phyloP scores from a whole-genome alignment of 148 eudicot species.

The Talinum fruticosum region DNA sequence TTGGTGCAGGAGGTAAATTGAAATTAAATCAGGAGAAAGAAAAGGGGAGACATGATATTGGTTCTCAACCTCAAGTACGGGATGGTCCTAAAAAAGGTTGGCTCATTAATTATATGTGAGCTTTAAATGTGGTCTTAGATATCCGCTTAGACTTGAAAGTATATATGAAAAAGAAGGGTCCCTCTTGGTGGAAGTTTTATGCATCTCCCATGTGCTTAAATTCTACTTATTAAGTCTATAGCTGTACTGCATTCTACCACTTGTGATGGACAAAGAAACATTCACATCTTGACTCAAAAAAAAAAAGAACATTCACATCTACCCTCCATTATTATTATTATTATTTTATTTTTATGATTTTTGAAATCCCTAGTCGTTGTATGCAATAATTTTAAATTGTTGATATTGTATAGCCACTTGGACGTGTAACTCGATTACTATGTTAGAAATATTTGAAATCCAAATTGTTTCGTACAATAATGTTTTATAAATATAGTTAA shows the following conservation, averaged over 20 bases:
- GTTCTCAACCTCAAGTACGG: not conserved
- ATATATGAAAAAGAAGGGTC: not conserved
- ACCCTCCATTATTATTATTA: too few relatives aligned
- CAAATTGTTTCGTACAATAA: too few relatives aligned
- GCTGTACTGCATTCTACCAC: not conserved
- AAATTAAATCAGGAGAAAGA: not conserved
- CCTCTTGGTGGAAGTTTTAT: not conserved
- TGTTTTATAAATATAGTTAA: too few relatives aligned
- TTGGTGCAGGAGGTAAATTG: not conserved
- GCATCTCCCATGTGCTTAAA: not conserved
- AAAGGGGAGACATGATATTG: not conserved
- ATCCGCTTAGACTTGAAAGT: not conserved
- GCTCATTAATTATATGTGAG: not conserved
- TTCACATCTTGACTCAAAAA: too few relatives aligned
- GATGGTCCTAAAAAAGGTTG: not conserved
- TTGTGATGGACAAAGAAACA: too few relatives aligned
- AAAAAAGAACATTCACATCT: too few relatives aligned
- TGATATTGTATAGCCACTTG: too few relatives aligned
- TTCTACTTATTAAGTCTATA: not conserved
- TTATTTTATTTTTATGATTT: too few relatives aligned
- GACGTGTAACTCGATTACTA: too few relatives aligned
- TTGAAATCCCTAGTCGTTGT: too few relatives aligned
- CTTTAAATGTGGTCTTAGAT: not conserved
- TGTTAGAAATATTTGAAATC: too few relatives aligned
- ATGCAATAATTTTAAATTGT: too few relatives aligned